These are phyloP conservation scores for Aspergillus panamensis DNA, from an alignment of 495 filamentous ascomycete genomes.

Conservation along the genomic window DNA sequence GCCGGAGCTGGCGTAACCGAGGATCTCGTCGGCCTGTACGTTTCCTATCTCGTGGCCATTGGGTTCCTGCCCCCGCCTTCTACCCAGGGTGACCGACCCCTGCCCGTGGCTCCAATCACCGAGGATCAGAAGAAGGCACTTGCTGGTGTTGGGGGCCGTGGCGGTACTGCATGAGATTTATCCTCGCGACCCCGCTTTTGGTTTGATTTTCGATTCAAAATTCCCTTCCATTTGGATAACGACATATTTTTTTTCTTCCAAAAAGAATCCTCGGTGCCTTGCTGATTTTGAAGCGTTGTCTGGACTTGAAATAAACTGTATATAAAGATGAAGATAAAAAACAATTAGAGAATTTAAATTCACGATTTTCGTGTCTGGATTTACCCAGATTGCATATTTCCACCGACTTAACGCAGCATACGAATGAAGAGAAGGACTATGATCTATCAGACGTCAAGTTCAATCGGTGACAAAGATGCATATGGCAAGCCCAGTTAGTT, in stretches of 20 bases:
- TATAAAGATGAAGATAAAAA: background rate
- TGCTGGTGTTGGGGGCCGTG: slow-evolving; percentile 48
- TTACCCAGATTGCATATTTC: no score
- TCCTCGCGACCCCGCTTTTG: background rate
- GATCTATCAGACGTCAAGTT: no score
- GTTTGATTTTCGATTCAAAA: background rate
- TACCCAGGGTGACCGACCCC: slow-evolving; percentile 35
- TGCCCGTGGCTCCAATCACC: slow-evolving; percentile 48
- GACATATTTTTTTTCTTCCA: background rate
- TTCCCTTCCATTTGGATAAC: background rate
- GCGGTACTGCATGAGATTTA: slow-evolving; percentile 30
- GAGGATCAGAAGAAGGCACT: slow-evolving; percentile 50
- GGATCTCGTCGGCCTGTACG: slow-evolving; percentile 67
- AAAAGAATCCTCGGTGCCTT: background rate
- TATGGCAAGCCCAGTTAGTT: no score
- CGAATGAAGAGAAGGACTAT: no score
- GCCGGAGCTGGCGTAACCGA: slow-evolving; percentile 61
- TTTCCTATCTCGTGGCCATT: slow-evolving; percentile 65
- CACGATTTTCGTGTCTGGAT: no score
- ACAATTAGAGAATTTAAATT: background rate
- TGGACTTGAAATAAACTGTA: background rate
- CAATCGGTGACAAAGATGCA: no score
- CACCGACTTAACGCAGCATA: no score
- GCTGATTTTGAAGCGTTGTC: no score
- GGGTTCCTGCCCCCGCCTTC: slow-evolving; percentile 65